Evolutionary conservation across 345 rosid species (phyloP).

Genomic region (Syzygium aromaticum): DNA sequence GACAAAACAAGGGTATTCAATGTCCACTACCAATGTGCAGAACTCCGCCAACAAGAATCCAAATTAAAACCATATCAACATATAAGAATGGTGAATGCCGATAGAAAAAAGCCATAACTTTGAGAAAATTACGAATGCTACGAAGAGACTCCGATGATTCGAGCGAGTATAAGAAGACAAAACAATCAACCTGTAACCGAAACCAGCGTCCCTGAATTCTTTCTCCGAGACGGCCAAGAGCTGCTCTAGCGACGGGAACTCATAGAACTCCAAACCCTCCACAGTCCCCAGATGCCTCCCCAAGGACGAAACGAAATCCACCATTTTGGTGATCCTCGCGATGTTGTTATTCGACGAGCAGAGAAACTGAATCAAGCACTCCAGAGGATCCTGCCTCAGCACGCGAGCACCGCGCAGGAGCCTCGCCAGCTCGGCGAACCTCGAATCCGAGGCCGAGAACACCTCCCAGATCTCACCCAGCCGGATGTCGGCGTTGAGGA

Average conservation of each 20-base stretch:
- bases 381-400: slow-evolving; percentile 84
- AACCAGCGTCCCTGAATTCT: slow-evolving; percentile 72
- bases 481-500: slow-evolving; percentile 53
- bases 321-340: slow-evolving; percentile 87
- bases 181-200: slow-evolving; percentile 68
- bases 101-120: neutral
- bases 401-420: slow-evolving; percentile 77
- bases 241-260: slow-evolving; percentile 72
- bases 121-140: neutral
- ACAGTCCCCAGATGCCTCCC: slow-evolving; percentile 57
- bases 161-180: neutral
- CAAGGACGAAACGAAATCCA: slow-evolving; percentile 56
- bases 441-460: slow-evolving; percentile 54
- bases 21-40: neutral
- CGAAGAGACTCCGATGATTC: neutral
- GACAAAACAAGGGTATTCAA: neutral
- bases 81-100: neutral
- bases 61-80: neutral
- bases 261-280: slow-evolving; percentile 63
- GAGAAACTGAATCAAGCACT: slow-evolving; percentile 79
- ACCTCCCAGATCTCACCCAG: slow-evolving; percentile 49
- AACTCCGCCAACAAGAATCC: neutral
- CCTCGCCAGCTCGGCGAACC: slow-evolving; percentile 58
- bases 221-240: slow-evolving; percentile 54
- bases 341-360: slow-evolving; percentile 95